Base-by-base conservation (phyloP, 1,284 basidiomycete species). In the Ceratobasidium sp. region DNA sequence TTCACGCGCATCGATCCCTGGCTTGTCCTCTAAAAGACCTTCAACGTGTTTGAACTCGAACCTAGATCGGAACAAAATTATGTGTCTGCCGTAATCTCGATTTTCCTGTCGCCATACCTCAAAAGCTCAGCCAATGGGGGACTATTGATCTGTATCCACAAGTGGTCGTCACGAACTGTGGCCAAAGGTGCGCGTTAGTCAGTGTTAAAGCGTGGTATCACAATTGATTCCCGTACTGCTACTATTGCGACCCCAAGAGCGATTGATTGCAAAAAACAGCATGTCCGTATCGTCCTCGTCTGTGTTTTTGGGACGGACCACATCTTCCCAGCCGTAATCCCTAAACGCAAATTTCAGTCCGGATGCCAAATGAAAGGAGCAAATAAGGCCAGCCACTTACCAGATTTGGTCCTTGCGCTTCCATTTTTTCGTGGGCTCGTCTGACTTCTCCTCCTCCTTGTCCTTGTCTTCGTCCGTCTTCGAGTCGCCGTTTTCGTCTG, bases 21-120 rank as follows among this genome's bases (percentile, higher is more conserved):
- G 60, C 11, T 46, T 52, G 6, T 64, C 60, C 8, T 64, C 60
- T n/a, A 64, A n/a, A 2, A 64, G 50, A 29, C 60, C 60, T 16
- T 64, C 60, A 23, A 64, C 60, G 14, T 64, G 50, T 39, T 54
- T 64, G 21, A 64, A 64, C 23, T 64, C 60, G 21, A 64, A 64
- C 27, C 60, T 64, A 29, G 14, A 29, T 25, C 19, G 11, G 4
- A 27, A 9, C n/a, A 19, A 11, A 19, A 23, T 39, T 21, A 36
- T 30, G 44, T 50, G 4, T 21, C n/a, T n/a, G 33, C 21, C 21
- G 30, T 29, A 30, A 21, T 49, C 30, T 49, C 9, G 36, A 39
- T 8, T n/a, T n/a, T 11, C 33, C 33, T 36, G 33, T 11, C 11
- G 11, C 21, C 50, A 33, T 44, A 54, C 60, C 60, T 64, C 23